phyloP scores from a whole-genome alignment of 352 stramenopile genomes.

The Phytophthora vignae region DNA sequence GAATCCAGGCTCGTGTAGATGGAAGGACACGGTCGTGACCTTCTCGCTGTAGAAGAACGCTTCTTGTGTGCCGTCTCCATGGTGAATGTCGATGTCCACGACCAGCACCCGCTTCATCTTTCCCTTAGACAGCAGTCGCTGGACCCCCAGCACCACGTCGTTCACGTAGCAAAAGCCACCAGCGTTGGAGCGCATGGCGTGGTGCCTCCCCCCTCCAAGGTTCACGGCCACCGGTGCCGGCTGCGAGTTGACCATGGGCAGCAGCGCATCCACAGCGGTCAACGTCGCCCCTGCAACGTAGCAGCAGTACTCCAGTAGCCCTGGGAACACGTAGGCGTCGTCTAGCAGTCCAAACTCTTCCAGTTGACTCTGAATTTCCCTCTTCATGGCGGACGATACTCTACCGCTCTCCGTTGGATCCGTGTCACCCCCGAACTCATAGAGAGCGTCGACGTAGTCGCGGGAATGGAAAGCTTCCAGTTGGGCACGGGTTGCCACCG shows the following conservation, averaged over 20 bases:
- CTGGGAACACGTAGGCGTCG: neutral
- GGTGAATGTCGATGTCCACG: neutral
- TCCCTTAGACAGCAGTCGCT: neutral
- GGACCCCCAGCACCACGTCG: neutral
- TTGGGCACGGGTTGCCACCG: neutral
- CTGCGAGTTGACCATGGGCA: neutral
- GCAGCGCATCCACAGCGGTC: neutral
- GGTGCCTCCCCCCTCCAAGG: neutral
- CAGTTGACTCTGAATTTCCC: neutral
- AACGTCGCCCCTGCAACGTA: neutral
- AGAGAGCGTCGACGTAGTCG: neutral
- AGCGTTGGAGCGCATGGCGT: neutral
- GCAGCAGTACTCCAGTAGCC: neutral
- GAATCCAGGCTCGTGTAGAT: neutral
- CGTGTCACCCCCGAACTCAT: neutral
- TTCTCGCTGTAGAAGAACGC: neutral
- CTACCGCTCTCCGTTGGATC: neutral
- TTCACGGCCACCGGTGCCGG: neutral
- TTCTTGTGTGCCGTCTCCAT: neutral
- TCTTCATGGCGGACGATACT: neutral
- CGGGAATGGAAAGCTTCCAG: neutral
- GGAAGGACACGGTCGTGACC: neutral
- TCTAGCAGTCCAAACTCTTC: neutral
- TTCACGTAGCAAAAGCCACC: neutral
- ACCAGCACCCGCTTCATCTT: neutral